Base-by-base conservation (phyloP, 495 filamentous ascomycete species). In the Bacidia gigantensis region DNA sequence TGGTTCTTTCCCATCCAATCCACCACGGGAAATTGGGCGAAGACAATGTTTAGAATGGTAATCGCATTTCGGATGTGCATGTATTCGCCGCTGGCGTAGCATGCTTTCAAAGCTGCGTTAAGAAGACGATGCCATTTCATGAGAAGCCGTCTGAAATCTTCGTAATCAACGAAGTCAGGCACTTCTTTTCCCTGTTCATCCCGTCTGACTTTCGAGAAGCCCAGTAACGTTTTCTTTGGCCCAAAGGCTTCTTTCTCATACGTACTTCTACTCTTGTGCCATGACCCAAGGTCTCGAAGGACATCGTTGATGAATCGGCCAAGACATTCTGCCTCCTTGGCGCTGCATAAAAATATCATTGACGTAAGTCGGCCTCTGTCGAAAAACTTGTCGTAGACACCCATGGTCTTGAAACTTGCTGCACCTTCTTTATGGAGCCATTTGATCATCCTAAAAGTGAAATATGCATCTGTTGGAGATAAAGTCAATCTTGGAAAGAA, bases 41-140 rank as follows among this genome's bases (percentile, higher is more conserved):
- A 74, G 38, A 93, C 72, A 5, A 78, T 75, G 62, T 92, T 95
- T 49, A 96, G 72, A n/a, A 97, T 69, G 51, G 82, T 89, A 57
- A 96, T 93, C 26, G 89, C 86, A 62, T 99, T 99, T 11, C 87
- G 79, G 62, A 97, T 95, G 64, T 95, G 89, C 88, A 95, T 97
- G 75, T 92, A 99, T 63, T 99, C 89, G 55, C 75, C 80, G 11
- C 80, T 78, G 14, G 76, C 74, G 23, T 97, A 72, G 64, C 89
- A 95, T 18, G 70, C 73, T 58, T 86, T 86, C 41, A 99, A 65
- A 1, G 89, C 86, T 17, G 65, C 72, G 58, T 80, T 79, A 26
- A 99, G 67, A 24, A 81, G 73, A 39, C 81, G 78, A 66, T 99
- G 93, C 89, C 89, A 99, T 57, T 84, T 84, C 71, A 83, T 87